phyloP scores from a whole-genome alignment of 2,329 filamentous ascomycete genomes.

The Arachnomyces sp. region DNA sequence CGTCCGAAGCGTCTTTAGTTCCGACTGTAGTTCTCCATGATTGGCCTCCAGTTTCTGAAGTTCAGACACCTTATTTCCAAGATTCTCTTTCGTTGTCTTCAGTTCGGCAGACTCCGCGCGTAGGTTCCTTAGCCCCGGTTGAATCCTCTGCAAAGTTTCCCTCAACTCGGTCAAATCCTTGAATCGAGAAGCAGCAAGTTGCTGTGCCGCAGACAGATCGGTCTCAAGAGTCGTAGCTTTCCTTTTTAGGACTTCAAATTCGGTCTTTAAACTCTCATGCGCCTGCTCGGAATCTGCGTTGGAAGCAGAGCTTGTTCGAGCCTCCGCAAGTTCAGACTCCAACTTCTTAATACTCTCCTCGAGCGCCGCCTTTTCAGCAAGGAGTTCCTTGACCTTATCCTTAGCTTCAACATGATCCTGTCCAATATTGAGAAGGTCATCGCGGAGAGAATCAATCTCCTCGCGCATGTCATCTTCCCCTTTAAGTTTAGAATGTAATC shows the following conservation, averaged over 20 bases:
- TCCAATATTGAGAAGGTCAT: slow-evolving; percentile 69
- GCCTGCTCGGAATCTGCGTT: slow-evolving; percentile 44
- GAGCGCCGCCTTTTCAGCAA: slow-evolving; percentile 59
- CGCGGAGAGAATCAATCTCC: slow-evolving; percentile 75
- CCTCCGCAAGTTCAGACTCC: slow-evolving; percentile 59
- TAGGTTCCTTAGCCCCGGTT: slow-evolving; percentile 73
- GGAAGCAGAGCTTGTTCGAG: slow-evolving; percentile 41
- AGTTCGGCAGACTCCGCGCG: slow-evolving; percentile 68
- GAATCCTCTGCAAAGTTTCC: slow-evolving; percentile 71
- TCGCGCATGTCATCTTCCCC: slow-evolving; percentile 71
- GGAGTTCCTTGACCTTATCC: slow-evolving; percentile 61
- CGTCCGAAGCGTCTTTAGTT: slow-evolving; percentile 62
- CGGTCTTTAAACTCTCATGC: slow-evolving; percentile 49
- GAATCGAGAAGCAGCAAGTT: slow-evolving; percentile 77
- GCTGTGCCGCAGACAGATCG: slow-evolving; percentile 76
- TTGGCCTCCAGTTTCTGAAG: slow-evolving; percentile 69
- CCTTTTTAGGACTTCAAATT: slow-evolving; percentile 63
- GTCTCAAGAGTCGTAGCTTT: slow-evolving; percentile 65
- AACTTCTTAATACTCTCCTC: slow-evolving; percentile 57
- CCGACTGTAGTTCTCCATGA: slow-evolving; percentile 71
- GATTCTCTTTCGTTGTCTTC: slow-evolving; percentile 65
- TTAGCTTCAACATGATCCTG: slow-evolving; percentile 78
- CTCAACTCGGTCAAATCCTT: slow-evolving; percentile 77
- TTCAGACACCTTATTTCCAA: slow-evolving; percentile 54
- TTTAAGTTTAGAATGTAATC: slow-evolving; percentile 60